These are phyloP conservation scores for Didymella pomorum DNA, from an alignment of 2,329 filamentous ascomycete genomes.

Conservation along the genomic window DNA sequence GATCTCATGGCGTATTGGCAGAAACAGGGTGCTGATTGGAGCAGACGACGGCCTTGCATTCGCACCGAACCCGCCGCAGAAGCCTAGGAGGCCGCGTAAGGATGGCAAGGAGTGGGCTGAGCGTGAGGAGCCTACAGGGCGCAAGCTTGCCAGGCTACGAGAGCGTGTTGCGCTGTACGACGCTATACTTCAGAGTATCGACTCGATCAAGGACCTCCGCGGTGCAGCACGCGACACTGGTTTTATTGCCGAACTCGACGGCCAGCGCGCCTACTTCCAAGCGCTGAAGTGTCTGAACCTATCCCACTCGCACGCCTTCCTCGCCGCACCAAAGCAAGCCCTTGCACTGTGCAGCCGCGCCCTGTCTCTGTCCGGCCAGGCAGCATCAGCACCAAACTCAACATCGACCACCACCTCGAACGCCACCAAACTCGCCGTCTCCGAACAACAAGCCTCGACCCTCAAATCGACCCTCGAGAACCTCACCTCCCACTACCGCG, in stretches of 20 bases:
- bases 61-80: constrained; percentile 61
- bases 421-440: constrained; percentile 69
- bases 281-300: constrained; percentile 89
- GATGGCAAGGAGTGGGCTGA: constrained; percentile 56
- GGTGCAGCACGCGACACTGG: constrained; percentile 84
- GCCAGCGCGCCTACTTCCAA: constrained; percentile 82
- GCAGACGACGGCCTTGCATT: constrained; percentile 76
- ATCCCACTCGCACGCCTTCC: constrained; percentile 81
- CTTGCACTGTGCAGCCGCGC: constrained; percentile 85
- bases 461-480: constrained; percentile 71
- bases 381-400: constrained; percentile 53
- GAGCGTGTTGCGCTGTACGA: constrained; percentile 92
- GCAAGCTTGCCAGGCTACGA: constrained; percentile 79
- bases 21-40: constrained; percentile 90
- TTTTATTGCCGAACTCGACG: constrained; percentile 79
- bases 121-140: constrained; percentile 73
- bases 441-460: constrained; percentile 63
- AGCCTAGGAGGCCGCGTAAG: constrained; percentile 60
- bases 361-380: constrained; percentile 65
- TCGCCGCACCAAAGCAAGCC: constrained; percentile 76
- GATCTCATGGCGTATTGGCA: constrained; percentile 92
- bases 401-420: constrained; percentile 39
- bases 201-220: constrained; percentile 86
- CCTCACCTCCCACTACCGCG: constrained; percentile 81
- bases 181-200: constrained; percentile 86